Conservation (phyloP, 257 asterid species). For the Linaria vulgaris region DNA sequence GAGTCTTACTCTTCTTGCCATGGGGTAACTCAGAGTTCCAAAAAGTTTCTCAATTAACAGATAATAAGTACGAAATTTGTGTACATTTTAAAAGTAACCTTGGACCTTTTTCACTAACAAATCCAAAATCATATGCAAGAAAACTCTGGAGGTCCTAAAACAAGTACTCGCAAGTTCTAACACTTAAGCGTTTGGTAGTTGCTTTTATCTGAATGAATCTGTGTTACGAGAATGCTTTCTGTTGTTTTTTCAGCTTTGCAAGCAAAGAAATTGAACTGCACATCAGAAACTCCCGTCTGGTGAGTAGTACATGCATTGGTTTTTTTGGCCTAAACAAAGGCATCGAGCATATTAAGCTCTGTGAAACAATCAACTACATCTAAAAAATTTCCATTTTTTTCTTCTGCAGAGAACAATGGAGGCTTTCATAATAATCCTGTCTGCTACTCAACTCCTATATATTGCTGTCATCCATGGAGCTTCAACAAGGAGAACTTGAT, state of each 20-base stretch:
- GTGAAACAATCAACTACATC: no score
- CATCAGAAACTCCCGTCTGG: slow-evolving; percentile 67
- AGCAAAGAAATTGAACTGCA: slow-evolving; percentile 70
- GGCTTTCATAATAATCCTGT: slow-evolving; percentile 79
- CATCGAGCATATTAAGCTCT: no score
- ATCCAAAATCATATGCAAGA: no score
- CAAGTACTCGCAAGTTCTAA: no score
- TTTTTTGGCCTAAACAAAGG: neutral
- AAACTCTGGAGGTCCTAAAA: no score
- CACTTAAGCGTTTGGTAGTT: neutral
- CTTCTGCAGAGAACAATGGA: slow-evolving; percentile 83
- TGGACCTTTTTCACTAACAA: no score
- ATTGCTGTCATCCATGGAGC: slow-evolving; percentile 72
- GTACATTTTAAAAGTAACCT: no score
- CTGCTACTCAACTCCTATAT: slow-evolving; percentile 72
- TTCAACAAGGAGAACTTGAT: slow-evolving; percentile 42
- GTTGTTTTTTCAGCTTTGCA: slow-evolving; percentile 56
- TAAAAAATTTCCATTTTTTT: no score
- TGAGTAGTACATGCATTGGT: slow-evolving; percentile 34
- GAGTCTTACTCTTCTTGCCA: slow-evolving; percentile 85
- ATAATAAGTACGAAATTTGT: no score
- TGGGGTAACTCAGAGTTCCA: slow-evolving; percentile 56
- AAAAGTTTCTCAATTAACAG: no score
- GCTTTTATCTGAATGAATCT: neutral
- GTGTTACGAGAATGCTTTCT: neutral